A percentile compares a stretch with the other conserved stretches of the same genome.
Conservation (phyloP, 257 asterid genomes). For the Linderniella brevidens region DNA sequence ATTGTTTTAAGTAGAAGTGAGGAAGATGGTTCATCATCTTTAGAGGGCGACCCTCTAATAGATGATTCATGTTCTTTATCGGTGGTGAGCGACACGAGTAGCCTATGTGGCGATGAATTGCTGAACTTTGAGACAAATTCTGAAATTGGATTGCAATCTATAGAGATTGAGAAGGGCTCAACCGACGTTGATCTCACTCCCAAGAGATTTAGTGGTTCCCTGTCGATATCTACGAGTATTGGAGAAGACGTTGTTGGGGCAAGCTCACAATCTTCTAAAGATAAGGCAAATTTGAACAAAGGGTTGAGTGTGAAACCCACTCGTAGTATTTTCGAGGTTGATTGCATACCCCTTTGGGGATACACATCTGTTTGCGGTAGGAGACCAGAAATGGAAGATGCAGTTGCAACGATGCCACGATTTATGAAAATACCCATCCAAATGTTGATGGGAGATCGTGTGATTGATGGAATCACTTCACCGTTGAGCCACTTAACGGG, state of each 20-base stretch:
- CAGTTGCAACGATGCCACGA: slow-evolving; percentile 38
- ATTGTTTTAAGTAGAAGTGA: slow-evolving; percentile 34
- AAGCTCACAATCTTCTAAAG: slow-evolving; percentile 18
- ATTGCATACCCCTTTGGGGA: slow-evolving; percentile 86
- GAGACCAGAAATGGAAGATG: slow-evolving; percentile 88
- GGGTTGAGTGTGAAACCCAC: slow-evolving; percentile 15
- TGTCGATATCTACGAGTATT: slow-evolving; percentile 12
- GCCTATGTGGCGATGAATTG: slow-evolving; percentile 72
- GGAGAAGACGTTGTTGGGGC: slow-evolving; percentile 24
- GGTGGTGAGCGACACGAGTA: slow-evolving; percentile 70
- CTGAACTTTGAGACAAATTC: slow-evolving; percentile 25
- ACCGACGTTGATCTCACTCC: slow-evolving; percentile 24
- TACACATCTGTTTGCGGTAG: slow-evolving; percentile 44
- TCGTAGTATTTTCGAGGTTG: slow-evolving; percentile 79
- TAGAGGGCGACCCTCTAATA: slow-evolving; percentile 36
- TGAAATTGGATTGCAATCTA: slow-evolving; percentile 21
- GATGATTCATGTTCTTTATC: slow-evolving; percentile 56
- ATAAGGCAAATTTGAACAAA: slow-evolving; percentile 19
- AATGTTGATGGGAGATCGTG: slow-evolving; percentile 37
- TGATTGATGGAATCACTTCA: slow-evolving; percentile 28
- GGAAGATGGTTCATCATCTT: slow-evolving; percentile 37
- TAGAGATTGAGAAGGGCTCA: slow-evolving; percentile 23
- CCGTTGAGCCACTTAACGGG: slow-evolving; percentile 54
- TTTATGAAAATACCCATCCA: slow-evolving; percentile 63
- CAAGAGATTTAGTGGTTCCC: slow-evolving; percentile 17